Evolutionary conservation across 202 grass and related monocot genomes (phyloP), one percentile per base, ranked within the genome.

Genomic region (Cymbopogon flexuosus): DNA sequence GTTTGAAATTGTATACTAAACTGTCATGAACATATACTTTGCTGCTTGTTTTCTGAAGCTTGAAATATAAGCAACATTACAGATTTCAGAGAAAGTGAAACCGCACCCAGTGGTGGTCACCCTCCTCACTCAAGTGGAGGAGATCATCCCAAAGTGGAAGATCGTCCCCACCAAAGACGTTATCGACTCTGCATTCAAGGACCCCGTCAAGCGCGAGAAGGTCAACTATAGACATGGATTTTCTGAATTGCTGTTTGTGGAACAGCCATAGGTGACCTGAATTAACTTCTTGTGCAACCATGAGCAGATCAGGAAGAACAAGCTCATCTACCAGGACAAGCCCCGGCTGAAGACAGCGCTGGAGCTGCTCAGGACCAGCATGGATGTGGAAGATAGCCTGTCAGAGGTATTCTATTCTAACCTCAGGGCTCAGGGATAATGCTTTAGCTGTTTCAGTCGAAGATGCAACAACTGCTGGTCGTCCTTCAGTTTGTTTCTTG

Each of bases 141-240:
- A 98, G 47, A 87, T 98, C 65, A 98, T 98, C 81, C 96, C 92
- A 13, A 93, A 91, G 31, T 95, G 96, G 92, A 98, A 95, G 79
- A 91, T 98, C 19, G 96, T 98, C 18, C 96, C 90, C 0, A 84
- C 86, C 73, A 98, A 98, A 54, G 92, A 98, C 16, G 88, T 93
- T 65, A 93, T 98, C 13, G 79, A 98, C 70, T 95, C 96, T 1
- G 92, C 88, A 1, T 95, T 95, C 79, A 93, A 95, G 77, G 90
- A 98, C 21, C 90, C 95, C 0, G 3, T 95, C 79, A 98, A 98
- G 59, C 95, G 90, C 1, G 90, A 95, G 65, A 79, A 76, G 88
- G 94, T 93, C 11, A n/a, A 34, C n/a, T 35, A 47, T 35, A 10
- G 0, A 12, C 19, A 12, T 27, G 21, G 3, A 3, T 15, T 2